A percentile compares a stretch with the other conserved stretches of the same genome.
Evolutionary conservation across 2,329 filamentous ascomycete genomes (phyloP).

Genomic region (Aureobasidium sp.): DNA sequence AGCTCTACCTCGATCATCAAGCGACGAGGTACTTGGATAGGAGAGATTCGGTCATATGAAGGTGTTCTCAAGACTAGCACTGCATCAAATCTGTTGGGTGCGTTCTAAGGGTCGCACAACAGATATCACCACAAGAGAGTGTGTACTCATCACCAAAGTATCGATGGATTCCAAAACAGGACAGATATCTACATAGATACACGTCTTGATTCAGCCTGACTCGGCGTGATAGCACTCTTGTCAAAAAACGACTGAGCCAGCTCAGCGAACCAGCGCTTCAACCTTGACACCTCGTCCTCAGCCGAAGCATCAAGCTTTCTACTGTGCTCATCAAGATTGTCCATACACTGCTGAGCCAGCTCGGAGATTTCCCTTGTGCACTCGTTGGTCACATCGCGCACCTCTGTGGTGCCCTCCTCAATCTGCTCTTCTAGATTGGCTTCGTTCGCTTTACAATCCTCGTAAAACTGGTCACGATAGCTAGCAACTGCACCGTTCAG

Average conservation of each 20-base stretch:
- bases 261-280: conserved; percentile 4
- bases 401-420: conserved; percentile 1
- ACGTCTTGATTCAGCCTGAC: background rate
- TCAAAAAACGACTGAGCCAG: background rate
- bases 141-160: too few species aligned
- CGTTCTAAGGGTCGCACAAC: too few species aligned
- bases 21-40: too few species aligned
- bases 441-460: conserved; percentile 2
- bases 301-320: background rate
- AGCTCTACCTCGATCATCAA: too few species aligned
- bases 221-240: background rate
- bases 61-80: too few species aligned
- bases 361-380: conserved; percentile 1
- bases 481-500: background rate
- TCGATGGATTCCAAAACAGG: too few species aligned
- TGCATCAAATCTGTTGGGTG: too few species aligned
- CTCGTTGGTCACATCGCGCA: background rate
- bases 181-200: background rate
- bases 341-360: background rate
- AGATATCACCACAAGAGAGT: too few species aligned
- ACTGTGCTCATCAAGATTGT: background rate
- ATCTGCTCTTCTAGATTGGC: background rate
- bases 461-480: conserved; percentile 6
- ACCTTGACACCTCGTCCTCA: background rate
- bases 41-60: too few species aligned